Conservation (phyloP, 169 alveolate species). For the Cryptosporidium xiaoi region DNA sequence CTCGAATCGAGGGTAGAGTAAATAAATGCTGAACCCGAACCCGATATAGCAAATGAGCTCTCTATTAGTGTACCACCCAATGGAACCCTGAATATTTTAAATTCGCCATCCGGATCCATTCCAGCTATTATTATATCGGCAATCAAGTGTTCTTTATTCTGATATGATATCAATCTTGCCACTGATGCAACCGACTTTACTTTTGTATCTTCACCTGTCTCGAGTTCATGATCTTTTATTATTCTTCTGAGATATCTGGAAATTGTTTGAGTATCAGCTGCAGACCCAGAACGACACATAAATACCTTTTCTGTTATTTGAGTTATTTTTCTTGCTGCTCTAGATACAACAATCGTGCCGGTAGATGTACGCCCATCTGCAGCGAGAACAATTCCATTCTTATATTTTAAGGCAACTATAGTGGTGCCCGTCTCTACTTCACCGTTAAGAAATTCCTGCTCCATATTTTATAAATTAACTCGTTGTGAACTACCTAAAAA, state of each 20-base stretch:
- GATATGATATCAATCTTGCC: constrained; percentile 84
- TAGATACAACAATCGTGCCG: constrained; percentile 89
- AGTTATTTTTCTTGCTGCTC: constrained; percentile 92
- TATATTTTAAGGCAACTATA: constrained; percentile 88
- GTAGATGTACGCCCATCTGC: constrained; percentile 95
- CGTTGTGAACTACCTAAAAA: background rate
- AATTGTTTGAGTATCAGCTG: constrained; percentile 93
- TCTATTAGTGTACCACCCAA: constrained; percentile 90
- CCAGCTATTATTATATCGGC: constrained; percentile 94
- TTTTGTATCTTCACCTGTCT: constrained; percentile 67
- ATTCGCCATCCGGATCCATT: constrained; percentile 85
- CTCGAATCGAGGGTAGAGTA: constrained; percentile 87
- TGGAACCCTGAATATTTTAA: constrained; percentile 88
- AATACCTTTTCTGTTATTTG: constrained; percentile 86
- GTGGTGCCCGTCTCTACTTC: constrained; percentile 89
- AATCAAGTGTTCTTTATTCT: constrained; percentile 85
- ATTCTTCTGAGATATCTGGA: constrained; percentile 52
- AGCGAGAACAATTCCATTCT: constrained; percentile 92
- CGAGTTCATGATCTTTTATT: constrained; percentile 65
- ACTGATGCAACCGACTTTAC: constrained; percentile 84
- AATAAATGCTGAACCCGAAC: constrained; percentile 93
- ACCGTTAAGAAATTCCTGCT: constrained; percentile 16
- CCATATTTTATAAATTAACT: background rate
- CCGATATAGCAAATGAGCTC: constrained; percentile 88
- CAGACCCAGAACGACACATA: constrained; percentile 93